Evolutionary conservation across 495 filamentous ascomycete species (phyloP).

Genomic region (Penicillium steckii): DNA sequence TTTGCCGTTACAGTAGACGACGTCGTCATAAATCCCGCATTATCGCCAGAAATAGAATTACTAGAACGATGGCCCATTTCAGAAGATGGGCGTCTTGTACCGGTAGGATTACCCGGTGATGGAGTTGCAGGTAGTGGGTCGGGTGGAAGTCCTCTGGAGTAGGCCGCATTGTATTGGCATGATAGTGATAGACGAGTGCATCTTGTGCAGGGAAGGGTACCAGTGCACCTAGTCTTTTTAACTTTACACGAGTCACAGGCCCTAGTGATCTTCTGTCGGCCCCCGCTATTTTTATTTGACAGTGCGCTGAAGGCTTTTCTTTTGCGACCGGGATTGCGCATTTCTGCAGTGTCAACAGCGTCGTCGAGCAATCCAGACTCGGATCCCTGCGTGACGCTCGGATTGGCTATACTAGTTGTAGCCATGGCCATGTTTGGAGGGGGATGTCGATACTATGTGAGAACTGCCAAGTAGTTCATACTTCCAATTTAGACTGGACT

Average conservation of each 20-base stretch:
- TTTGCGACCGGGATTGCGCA: conserved; percentile 19
- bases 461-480: conserved; percentile 8
- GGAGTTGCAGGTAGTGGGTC: conserved; percentile 33
- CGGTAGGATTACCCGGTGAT: conserved; percentile 4
- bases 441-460: conserved; percentile 13
- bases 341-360: background rate
- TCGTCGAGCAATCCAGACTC: conserved; percentile 10
- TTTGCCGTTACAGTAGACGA: too few species aligned
- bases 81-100: background rate
- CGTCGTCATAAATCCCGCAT: background rate
- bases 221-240: conserved; percentile 47
- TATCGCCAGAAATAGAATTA: conserved; percentile 12
- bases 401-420: conserved; percentile 15
- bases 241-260: conserved; percentile 50
- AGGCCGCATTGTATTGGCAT: conserved; percentile 45
- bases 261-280: conserved; percentile 45
- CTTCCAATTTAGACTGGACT: too few species aligned
- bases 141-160: conserved; percentile 44
- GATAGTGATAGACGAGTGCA: conserved; percentile 39
- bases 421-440: too few species aligned
- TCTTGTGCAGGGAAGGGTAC: conserved; percentile 42
- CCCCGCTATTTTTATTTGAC: conserved; percentile 19
- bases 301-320: conserved; percentile 31
- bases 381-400: conserved; percentile 14
- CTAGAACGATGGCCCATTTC: conserved; percentile 8